Conservation (phyloP, 1,284 basidiomycete species). For the Inonotus obliquus region DNA sequence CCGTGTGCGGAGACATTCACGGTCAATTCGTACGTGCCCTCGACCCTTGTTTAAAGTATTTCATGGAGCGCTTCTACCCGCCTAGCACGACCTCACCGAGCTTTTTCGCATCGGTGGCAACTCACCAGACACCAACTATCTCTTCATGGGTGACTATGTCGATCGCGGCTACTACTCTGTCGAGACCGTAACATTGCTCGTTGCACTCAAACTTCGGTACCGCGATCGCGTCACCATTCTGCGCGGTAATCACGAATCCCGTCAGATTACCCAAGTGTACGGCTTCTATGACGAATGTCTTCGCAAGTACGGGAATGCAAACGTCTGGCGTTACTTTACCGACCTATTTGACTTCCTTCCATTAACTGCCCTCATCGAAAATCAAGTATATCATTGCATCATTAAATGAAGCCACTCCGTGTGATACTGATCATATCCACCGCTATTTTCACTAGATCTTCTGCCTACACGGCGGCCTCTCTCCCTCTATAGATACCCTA, state of each 20-base stretch:
- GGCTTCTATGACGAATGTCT: constrained; percentile 99
- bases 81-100: constrained; percentile 97
- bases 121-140: constrained; percentile 99
- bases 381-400: constrained; percentile 70
- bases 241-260: constrained; percentile 96
- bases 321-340: constrained; percentile 99
- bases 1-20: constrained; percentile 97
- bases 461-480: constrained; percentile 97
- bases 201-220: constrained; percentile 97
- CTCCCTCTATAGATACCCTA: constrained; percentile 98
- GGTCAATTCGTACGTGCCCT: constrained; percentile 91
- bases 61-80: constrained; percentile 21
- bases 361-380: constrained; percentile 95
- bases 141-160: constrained; percentile 99
- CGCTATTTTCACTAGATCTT: constrained; percentile 69
- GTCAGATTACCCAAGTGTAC: constrained; percentile 99
- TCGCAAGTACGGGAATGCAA: constrained; percentile 99
- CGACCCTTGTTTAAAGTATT: constrained; percentile 24
- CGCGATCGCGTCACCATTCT: constrained; percentile 98
- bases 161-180: constrained; percentile 99
- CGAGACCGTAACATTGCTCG: constrained; percentile 97
- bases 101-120: constrained; percentile 99
- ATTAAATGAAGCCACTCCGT: neutral
- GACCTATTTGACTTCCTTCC: constrained; percentile 99
- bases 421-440: constrained; percentile 2